Conservation (phyloP, 1,139 yeast species). For the Candida sp. region DNA sequence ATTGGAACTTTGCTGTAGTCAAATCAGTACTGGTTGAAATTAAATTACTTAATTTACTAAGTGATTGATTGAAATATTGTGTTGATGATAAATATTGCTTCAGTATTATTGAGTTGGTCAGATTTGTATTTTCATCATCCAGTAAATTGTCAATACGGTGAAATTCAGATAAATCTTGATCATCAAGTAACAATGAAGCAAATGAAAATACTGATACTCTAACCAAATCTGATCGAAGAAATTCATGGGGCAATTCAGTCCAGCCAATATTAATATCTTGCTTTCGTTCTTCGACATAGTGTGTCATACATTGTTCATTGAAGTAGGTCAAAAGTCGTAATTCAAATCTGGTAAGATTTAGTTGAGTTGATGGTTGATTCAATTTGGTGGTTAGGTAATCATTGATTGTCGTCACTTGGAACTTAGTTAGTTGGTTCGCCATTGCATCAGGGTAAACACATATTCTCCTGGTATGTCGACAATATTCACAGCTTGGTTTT, state of each 20-base stretch:
- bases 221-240: background rate
- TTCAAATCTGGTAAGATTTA: slow-evolving; percentile 27
- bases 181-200: background rate
- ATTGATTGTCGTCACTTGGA: background rate
- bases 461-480: slow-evolving; percentile 19
- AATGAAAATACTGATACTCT: background rate
- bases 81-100: background rate
- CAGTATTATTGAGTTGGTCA: background rate
- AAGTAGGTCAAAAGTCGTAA: slow-evolving; percentile 28
- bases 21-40: background rate
- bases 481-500: slow-evolving; percentile 27
- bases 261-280: background rate
- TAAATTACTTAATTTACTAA: too few relatives aligned
- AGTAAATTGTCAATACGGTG: background rate
- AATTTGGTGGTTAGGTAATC: slow-evolving; percentile 2
- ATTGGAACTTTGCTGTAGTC: background rate
- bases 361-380: slow-evolving; percentile 13
- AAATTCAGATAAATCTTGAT: background rate
- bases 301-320: slow-evolving; percentile 20
- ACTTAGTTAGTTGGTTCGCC: background rate
- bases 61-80: background rate
- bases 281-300: slow-evolving; percentile 8
- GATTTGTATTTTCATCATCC: background rate
- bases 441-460: slow-evolving; percentile 15
- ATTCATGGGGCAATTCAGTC: background rate